Conservation (phyloP, 768 basidiomycete species). For the Rubroboletus pulcherrimus region DNA sequence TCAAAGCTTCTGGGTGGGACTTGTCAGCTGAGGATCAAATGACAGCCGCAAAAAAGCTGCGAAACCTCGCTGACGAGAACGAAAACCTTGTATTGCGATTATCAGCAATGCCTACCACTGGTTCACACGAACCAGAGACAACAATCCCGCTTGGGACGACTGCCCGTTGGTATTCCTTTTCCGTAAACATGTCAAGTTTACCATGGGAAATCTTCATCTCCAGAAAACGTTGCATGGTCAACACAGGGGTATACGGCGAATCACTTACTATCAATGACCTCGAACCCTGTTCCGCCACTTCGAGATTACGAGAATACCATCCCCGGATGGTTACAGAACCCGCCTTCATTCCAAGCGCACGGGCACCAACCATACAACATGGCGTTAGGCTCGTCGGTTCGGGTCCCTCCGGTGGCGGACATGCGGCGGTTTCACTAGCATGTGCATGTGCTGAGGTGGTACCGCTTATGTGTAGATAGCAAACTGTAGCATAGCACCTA, state of each 20-base stretch:
- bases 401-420: background rate
- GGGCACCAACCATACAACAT: conserved; percentile 7
- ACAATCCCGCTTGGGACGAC: background rate
- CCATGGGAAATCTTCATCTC: background rate
- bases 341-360: background rate
- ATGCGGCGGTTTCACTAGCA: conserved; percentile 7
- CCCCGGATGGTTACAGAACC: conserved; percentile 8
- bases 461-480: background rate
- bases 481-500: background rate
- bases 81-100: conserved; percentile 14
- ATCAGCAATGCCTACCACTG: conserved; percentile 10
- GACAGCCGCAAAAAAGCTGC: conserved; percentile 49
- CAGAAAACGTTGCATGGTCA: conserved; percentile 14
- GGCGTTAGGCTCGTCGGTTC: background rate
- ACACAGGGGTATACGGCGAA: conserved; percentile 3
- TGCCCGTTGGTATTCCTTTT: conserved; percentile 11
- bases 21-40: background rate
- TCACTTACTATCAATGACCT: background rate
- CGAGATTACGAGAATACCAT: conserved; percentile 1
- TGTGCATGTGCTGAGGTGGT: background rate
- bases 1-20: background rate
- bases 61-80: conserved; percentile 24
- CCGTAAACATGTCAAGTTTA: background rate
- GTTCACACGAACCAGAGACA: background rate
- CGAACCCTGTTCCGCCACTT: background rate